Conservation (phyloP, 768 basidiomycete genomes). For the Panaeolus papilionaceus region DNA sequence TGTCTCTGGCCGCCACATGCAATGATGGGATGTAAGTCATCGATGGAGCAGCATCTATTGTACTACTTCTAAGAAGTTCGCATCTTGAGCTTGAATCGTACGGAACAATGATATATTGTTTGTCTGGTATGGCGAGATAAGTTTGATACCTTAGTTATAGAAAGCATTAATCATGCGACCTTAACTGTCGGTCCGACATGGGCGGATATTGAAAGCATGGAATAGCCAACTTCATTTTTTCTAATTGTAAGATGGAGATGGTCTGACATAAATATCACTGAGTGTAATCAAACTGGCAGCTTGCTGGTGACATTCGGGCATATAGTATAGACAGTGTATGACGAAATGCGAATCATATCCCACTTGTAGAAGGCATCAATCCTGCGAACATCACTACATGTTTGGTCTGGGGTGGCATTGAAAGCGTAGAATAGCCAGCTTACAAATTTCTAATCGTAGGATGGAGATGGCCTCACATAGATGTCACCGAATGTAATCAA, state of each 20-base stretch:
- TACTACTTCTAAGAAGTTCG: too few relatives aligned
- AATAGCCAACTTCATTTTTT: background rate
- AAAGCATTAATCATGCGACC: background rate
- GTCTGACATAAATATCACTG: background rate
- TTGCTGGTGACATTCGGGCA: background rate
- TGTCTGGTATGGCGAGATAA: background rate
- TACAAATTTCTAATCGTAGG: background rate
- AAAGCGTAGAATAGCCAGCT: background rate
- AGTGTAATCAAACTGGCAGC: background rate
- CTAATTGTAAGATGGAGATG: background rate
- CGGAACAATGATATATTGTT: background rate
- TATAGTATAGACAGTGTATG: background rate
- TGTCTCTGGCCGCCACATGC: background rate
- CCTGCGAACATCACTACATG: background rate
- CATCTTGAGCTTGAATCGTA: background rate
- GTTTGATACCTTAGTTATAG: background rate
- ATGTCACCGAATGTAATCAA: background rate
- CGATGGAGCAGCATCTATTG: background rate
- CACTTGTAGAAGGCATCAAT: background rate
- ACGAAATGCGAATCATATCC: background rate
- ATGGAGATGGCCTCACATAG: background rate
- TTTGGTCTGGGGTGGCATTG: background rate
- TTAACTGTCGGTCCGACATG: background rate
- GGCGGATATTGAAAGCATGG: background rate
- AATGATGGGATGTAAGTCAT: background rate